Evolutionary conservation across 768 basidiomycete species (phyloP).

Genomic region (Multifurca ochricompacta): DNA sequence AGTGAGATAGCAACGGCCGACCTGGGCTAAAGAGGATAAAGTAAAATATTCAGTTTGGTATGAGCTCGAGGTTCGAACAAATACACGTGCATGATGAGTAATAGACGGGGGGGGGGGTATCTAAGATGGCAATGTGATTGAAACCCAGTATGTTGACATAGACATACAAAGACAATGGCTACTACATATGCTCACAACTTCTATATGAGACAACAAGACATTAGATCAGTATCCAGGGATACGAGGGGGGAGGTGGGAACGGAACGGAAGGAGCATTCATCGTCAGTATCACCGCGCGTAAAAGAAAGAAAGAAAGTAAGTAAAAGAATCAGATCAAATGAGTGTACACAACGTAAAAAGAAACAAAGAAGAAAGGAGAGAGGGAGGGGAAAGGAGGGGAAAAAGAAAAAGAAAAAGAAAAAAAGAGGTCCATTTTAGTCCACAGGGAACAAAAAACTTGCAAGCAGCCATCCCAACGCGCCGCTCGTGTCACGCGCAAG

Average conservation of each 20-base stretch:
- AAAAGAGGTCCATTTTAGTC: slow-evolving; percentile 26
- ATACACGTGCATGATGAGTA: no score
- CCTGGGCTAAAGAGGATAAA: no score
- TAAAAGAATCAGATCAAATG: background rate
- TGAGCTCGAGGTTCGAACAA: no score
- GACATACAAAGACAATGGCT: background rate
- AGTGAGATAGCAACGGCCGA: no score
- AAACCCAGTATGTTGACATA: no score
- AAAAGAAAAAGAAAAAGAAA: background rate
- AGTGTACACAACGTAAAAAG: background rate
- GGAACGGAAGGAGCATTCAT: background rate
- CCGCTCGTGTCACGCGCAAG: slow-evolving; percentile 52
- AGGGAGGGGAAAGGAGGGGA: background rate
- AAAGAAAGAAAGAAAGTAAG: no score
- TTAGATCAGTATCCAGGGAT: background rate
- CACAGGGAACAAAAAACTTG: slow-evolving; percentile 69
- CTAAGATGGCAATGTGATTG: no score
- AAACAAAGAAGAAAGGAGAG: background rate
- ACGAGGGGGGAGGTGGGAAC: no score
- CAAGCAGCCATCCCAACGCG: slow-evolving; percentile 71
- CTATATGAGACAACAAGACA: background rate
- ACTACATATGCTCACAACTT: slow-evolving; percentile 1
- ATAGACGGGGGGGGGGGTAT: no score
- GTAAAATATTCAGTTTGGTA: no score
- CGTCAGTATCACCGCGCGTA: background rate